Evolutionary conservation across 2,329 filamentous ascomycete genomes (phyloP).

Genomic region (Epichloe hybrida): DNA sequence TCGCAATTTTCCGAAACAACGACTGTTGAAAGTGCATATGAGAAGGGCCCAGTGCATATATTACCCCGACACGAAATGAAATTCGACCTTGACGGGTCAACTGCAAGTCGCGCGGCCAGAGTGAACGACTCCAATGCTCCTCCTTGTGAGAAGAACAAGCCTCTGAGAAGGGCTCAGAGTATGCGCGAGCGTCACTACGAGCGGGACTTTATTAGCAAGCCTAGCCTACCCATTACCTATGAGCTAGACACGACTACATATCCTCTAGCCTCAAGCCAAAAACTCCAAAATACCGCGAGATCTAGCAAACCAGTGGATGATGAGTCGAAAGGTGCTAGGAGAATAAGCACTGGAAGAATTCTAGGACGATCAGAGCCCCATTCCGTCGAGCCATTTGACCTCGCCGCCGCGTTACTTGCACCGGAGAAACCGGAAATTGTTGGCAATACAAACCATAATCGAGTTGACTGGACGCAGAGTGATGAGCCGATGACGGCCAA

Average conservation of each 20-base stretch:
- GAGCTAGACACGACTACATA: slow-evolving; percentile 16
- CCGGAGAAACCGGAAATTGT: background rate
- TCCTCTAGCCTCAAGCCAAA: slow-evolving; percentile 14
- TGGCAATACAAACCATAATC: slow-evolving; percentile 20
- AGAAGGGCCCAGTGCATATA: slow-evolving; percentile 26
- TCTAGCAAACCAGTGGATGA: slow-evolving; percentile 5
- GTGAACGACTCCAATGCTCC: slow-evolving; percentile 16
- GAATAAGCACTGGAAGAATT: slow-evolving; percentile 26
- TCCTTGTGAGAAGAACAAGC: slow-evolving; percentile 21
- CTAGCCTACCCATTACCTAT: slow-evolving; percentile 22
- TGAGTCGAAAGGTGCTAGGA: slow-evolving; percentile 11
- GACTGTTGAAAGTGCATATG: slow-evolving; percentile 27
- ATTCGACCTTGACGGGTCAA: slow-evolving; percentile 23
- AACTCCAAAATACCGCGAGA: slow-evolving; percentile 16
- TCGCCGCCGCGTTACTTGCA: slow-evolving; percentile 1
- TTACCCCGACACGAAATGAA: slow-evolving; percentile 30
- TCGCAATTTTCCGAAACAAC: slow-evolving; percentile 41
- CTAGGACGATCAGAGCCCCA: slow-evolving; percentile 9
- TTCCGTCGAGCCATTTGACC: slow-evolving; percentile 1
- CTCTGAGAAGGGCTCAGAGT: slow-evolving; percentile 25
- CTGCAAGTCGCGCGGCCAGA: slow-evolving; percentile 8
- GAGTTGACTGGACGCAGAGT: slow-evolving; percentile 46
- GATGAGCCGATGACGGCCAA: slow-evolving; percentile 26
- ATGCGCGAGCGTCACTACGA: slow-evolving; percentile 24
- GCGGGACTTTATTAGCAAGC: slow-evolving; percentile 29